Base-by-base conservation (phyloP, 441 rosid species). In the Eutrema salsugineum region DNA sequence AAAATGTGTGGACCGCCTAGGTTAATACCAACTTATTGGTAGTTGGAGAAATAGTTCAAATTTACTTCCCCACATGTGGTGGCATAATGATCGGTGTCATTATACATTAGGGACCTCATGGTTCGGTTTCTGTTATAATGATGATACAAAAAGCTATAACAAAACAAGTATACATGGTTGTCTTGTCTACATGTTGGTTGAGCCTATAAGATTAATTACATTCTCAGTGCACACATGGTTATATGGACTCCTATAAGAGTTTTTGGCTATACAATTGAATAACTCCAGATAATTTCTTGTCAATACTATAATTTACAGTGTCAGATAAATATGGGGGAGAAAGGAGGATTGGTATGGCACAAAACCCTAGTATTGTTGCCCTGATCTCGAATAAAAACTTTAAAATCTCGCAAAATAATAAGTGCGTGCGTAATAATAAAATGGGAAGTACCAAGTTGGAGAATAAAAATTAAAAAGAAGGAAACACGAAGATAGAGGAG, bases 371-470 rank as follows among this genome's bases (percentile, higher is more conserved):
- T 58, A n/a, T n/a, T n/a, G 38, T 49, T 65, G 35, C 30, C 71
- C 42, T 10, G 28, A 33, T 8, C 19, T 51, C 38, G 19, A 56
- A 24, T 24, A 16, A 10, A 58, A 57, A 39, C 36, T 36, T 55
- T 14, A 16, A 8, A 28, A 12, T 36, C 27, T n/a, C 14, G 43
- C 14, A 59, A 50, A n/a, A 50, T 12, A 27, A 27, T 24, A 44
- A 51, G 63, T 61, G 78, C 69, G 69, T 42, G 63, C 57, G 68
- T 75, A 22, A 68, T 67, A 68, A 61, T 43, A 61, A 55, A 60
- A 17, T 61, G 49, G n/a, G n/a, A 51, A 20, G 74, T 68, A 68
- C 69, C 73, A 75, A 75, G 73, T 75, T 75, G 73, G 68, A 43
- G 63, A 68, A 68, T 51, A 24, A 35, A 55, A 53, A 19, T 1